Conservation (phyloP, 78 protist species). For the Chrysochromulina tobinii region DNA sequence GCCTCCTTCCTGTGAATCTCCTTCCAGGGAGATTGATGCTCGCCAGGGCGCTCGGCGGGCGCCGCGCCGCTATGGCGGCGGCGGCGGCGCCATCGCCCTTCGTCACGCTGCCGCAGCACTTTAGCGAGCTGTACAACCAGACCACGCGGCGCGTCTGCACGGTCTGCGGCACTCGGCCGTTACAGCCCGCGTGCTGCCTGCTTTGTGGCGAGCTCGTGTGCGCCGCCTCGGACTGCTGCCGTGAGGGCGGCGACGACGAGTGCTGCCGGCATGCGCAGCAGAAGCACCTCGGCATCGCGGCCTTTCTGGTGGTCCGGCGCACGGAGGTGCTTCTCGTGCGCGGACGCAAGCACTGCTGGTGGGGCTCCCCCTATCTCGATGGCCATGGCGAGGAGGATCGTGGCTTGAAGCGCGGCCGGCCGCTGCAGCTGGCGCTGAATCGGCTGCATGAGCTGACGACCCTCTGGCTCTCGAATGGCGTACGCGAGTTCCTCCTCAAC, state of each 20-base stretch:
- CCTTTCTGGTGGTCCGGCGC: slow-evolving; percentile 3
- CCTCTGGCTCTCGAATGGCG: background rate
- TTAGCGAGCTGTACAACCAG: background rate
- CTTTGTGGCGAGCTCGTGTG: slow-evolving; percentile 36
- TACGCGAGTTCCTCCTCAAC: background rate
- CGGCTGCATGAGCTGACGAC: background rate
- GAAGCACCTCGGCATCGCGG: slow-evolving; percentile 10
- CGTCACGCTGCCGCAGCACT: background rate
- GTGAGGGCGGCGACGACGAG: slow-evolving; percentile 1
- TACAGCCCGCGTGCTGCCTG: slow-evolving; percentile 20
- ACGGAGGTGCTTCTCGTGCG: background rate
- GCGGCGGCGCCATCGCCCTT: background rate
- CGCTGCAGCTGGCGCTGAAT: background rate
- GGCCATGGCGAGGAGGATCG: slow-evolving; percentile 40
- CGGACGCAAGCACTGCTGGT: background rate
- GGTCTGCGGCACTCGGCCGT: background rate
- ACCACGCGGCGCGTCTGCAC: background rate
- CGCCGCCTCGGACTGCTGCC: slow-evolving; percentile 14
- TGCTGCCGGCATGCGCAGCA: background rate
- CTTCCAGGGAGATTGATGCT: no score
- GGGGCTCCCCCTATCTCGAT: slow-evolving; percentile 37
- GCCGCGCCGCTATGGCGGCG: no score
- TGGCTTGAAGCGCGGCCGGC: slow-evolving; percentile 4
- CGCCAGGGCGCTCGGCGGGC: no score
- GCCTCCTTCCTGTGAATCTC: no score